Evolutionary conservation across 2,329 filamentous ascomycete species (phyloP).

Genomic region (Periglandula ipomoeae): DNA sequence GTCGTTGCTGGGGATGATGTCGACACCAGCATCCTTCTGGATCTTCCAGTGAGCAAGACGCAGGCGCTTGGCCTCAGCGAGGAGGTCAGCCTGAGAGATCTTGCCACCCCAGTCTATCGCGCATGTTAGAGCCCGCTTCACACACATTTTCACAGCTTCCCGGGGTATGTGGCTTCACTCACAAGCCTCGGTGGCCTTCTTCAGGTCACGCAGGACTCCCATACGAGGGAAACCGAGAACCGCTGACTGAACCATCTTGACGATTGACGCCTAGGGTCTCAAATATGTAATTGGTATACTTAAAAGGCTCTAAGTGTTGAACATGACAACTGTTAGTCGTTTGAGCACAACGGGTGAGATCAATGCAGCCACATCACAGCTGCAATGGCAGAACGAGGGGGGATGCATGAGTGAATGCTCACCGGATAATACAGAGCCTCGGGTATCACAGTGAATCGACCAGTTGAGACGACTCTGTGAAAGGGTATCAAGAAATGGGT

Average conservation of each 20-base stretch:
- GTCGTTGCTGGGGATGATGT: conserved; percentile 98
- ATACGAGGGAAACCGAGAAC: conserved; percentile 98
- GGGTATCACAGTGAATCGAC: conserved; percentile 10
- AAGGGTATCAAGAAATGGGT: neutral
- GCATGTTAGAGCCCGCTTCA: conserved; percentile 14
- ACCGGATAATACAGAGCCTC: conserved; percentile 4
- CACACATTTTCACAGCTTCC: conserved; percentile 1
- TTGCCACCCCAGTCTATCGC: conserved; percentile 73
- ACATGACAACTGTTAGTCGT: neutral
- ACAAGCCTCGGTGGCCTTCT: conserved; percentile 98
- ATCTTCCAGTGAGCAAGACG: conserved; percentile 98
- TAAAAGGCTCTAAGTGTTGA: conserved; percentile 3
- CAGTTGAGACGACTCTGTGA: conserved; percentile 5
- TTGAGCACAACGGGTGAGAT: conserved; percentile 2
- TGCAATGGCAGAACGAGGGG: conserved; percentile 1
- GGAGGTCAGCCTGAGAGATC: conserved; percentile 81
- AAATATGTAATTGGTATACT: conserved; percentile 7
- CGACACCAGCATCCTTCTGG: conserved; percentile 96
- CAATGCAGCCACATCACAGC: neutral
- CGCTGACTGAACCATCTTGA: conserved; percentile 57
- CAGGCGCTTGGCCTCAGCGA: conserved; percentile 93
- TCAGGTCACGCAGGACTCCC: conserved; percentile 96
- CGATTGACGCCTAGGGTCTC: conserved; percentile 19
- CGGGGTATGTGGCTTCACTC: conserved; percentile 20
- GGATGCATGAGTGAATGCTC: neutral